Evolutionary conservation across 2,329 filamentous ascomycete genomes (phyloP).

Genomic region (Nannizziopsis barbatae): DNA sequence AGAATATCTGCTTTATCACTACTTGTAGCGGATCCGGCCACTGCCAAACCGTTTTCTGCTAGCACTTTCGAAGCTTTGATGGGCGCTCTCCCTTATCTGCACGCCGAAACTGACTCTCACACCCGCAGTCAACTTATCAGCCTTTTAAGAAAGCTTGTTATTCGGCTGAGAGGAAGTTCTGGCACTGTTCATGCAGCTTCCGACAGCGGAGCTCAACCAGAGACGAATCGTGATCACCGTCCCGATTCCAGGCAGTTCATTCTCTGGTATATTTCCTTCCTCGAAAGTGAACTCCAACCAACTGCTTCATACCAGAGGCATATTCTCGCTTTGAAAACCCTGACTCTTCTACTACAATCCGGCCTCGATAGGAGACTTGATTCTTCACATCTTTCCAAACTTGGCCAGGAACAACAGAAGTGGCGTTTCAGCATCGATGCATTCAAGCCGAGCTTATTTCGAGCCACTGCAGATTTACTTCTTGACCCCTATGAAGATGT

Average conservation of each 20-base stretch:
- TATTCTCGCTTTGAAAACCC: constrained; percentile 63
- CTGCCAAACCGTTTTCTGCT: constrained; percentile 58
- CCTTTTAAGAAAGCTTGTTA: constrained; percentile 63
- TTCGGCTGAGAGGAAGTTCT: constrained; percentile 57
- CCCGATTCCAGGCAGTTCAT: constrained; percentile 43
- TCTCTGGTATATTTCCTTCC: constrained; percentile 61
- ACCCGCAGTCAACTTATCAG: constrained; percentile 71
- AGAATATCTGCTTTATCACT: constrained; percentile 73
- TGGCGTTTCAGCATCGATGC: constrained; percentile 43
- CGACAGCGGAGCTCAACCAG: neutral
- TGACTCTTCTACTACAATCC: constrained; percentile 56
- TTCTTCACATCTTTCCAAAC: constrained; percentile 33
- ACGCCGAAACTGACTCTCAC: constrained; percentile 76
- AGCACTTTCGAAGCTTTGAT: constrained; percentile 53
- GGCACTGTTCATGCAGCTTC: neutral
- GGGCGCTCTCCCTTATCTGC: constrained; percentile 56
- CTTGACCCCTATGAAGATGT: constrained; percentile 92
- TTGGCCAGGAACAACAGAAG: constrained; percentile 37
- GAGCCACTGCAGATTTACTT: constrained; percentile 64
- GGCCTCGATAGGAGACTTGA: constrained; percentile 48
- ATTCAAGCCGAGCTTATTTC: constrained; percentile 28
- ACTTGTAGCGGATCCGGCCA: constrained; percentile 62
- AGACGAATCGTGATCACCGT: neutral
- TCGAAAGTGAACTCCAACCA: constrained; percentile 62
- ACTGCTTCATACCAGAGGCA: constrained; percentile 85